Conservation (phyloP, 805 yeast species). For the Lachancea mirantina region DNA sequence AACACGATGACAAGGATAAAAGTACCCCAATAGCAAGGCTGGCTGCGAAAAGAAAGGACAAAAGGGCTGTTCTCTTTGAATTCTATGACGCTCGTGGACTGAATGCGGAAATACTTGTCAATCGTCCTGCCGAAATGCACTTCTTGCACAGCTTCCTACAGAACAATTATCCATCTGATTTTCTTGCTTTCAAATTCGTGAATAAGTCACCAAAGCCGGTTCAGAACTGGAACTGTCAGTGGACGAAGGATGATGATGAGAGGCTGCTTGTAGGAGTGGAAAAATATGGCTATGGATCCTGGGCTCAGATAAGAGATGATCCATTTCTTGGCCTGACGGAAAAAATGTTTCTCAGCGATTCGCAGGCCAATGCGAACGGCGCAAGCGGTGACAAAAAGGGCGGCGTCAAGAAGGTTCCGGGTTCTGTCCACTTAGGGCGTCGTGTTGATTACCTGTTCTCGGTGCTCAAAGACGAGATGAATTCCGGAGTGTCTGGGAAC, state of each 20-base stretch:
- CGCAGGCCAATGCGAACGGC: constrained; percentile 13
- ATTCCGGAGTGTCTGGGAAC: constrained; percentile 14
- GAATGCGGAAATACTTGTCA: constrained; percentile 81
- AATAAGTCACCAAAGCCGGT: constrained; percentile 63
- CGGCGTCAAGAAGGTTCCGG: constrained; percentile 66
- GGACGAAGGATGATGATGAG: constrained; percentile 81
- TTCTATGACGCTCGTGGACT: constrained; percentile 80
- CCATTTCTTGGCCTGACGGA: constrained; percentile 82
- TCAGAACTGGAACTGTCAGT: constrained; percentile 83
- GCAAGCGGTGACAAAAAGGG: constrained; percentile 20
- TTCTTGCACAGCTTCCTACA: constrained; percentile 49
- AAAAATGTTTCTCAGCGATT: constrained; percentile 64
- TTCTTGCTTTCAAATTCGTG: constrained; percentile 52
- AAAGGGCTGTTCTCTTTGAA: constrained; percentile 84
- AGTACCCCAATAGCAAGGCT: constrained; percentile 46
- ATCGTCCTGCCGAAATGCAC: constrained; percentile 80
- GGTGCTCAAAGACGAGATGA: constrained; percentile 56
- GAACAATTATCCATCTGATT: constrained; percentile 46
- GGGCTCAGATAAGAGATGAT: constrained; percentile 92
- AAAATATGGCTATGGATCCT: constrained; percentile 93
- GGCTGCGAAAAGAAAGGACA: constrained; percentile 68
- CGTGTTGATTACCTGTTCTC: constrained; percentile 80
- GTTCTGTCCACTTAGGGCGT: constrained; percentile 85
- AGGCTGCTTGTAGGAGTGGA: constrained; percentile 79
- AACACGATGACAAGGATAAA: constrained; percentile 28